Percentiles rank a stretch among this genome's conserved stretches.
These are phyloP conservation scores for Aspergillus sp. DNA, from an alignment of 2,329 filamentous ascomycete genomes.

Conservation along the genomic window DNA sequence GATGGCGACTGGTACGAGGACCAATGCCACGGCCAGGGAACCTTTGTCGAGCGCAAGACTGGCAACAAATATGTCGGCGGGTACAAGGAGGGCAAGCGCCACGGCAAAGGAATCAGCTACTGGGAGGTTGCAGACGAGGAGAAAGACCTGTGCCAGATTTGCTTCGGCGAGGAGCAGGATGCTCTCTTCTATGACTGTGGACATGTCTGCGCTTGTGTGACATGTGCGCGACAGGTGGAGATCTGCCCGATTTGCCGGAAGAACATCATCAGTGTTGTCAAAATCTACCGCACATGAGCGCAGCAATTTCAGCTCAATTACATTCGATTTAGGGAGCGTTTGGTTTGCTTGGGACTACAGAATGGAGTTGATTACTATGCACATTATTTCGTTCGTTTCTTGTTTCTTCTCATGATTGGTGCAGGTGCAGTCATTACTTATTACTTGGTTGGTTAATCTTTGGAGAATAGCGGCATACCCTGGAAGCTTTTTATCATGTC, in stretches of 20 bases:
- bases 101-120: conserved; percentile 61
- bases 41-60: conserved; percentile 55
- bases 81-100: conserved; percentile 60
- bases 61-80: conserved; percentile 63
- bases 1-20: conserved; percentile 48
- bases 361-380: background rate
- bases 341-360: background rate
- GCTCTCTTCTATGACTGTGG: conserved; percentile 64
- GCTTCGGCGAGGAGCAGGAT: conserved; percentile 60
- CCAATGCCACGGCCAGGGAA: conserved; percentile 56
- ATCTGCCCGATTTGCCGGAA: conserved; percentile 62
- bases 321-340: background rate
- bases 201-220: conserved; percentile 61
- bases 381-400: background rate
- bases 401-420: conserved; percentile 1
- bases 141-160: conserved; percentile 60
- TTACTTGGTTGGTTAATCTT: conserved; percentile 5
- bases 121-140: conserved; percentile 64
- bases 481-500: conserved; percentile 7
- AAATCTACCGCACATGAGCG: conserved; percentile 49
- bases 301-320: background rate
- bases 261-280: conserved; percentile 57
- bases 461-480: conserved; percentile 21
- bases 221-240: conserved; percentile 60
- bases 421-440: background rate